phyloP scores from a whole-genome alignment of 768 basidiomycete species.

The Leccinum sublutescens region DNA sequence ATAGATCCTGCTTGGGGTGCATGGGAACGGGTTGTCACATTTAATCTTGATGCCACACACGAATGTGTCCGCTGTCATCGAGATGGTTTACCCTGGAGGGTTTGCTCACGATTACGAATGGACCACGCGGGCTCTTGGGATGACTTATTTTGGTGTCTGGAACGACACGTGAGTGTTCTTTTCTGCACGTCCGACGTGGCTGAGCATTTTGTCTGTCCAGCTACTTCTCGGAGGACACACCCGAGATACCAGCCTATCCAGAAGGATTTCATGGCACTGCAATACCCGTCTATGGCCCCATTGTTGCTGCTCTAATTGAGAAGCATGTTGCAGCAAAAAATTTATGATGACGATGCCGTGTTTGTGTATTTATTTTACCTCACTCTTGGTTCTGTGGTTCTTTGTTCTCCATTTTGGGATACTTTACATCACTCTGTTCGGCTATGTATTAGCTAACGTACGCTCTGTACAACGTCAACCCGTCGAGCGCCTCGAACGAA shows the following conservation, averaged over 20 bases:
- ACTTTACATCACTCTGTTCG: background rate
- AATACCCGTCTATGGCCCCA: slow-evolving; percentile 71
- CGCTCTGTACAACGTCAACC: slow-evolving; percentile 29
- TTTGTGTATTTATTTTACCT: background rate
- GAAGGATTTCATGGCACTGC: slow-evolving; percentile 80
- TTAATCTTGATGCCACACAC: slow-evolving; percentile 82
- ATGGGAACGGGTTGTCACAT: slow-evolving; percentile 82
- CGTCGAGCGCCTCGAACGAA: slow-evolving; percentile 39
- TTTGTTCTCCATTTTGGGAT: background rate
- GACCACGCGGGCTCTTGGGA: slow-evolving; percentile 71
- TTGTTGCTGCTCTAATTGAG: slow-evolving; percentile 68
- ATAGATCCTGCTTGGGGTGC: slow-evolving; percentile 69
- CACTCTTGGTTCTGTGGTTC: background rate
- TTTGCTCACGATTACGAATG: slow-evolving; percentile 89
- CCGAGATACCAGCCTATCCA: slow-evolving; percentile 58
- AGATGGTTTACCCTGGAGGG: slow-evolving; percentile 78
- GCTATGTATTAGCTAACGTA: slow-evolving; percentile 21
- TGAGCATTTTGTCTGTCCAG: slow-evolving; percentile 8
- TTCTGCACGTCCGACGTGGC: background rate
- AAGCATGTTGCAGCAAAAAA: slow-evolving; percentile 48
- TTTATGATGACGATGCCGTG: background rate
- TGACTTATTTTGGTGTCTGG: slow-evolving; percentile 77
- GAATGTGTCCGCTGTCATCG: slow-evolving; percentile 75
- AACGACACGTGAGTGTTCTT: slow-evolving; percentile 60
- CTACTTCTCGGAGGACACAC: slow-evolving; percentile 36